Base-by-base conservation (phyloP, 1,284 basidiomycete species). In the Apiotrichum domesticum region DNA sequence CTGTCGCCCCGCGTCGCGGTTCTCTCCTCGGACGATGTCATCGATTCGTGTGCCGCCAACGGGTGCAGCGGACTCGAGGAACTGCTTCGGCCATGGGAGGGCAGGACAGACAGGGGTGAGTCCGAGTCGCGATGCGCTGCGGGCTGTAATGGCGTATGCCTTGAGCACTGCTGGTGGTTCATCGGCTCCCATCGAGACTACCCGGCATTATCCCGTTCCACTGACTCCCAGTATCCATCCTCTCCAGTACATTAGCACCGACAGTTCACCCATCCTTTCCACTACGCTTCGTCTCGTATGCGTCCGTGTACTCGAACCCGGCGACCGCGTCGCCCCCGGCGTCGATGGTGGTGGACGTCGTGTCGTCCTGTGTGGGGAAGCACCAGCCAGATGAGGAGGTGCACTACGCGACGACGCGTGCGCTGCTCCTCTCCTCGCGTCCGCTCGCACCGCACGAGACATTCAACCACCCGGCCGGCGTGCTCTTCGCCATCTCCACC, bases 61-160 rank as follows among this genome's bases (percentile, higher is more conserved):
- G 75, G 75, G 3, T 75, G 74, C 60, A 58, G 64, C 37, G 73
- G 74, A 8, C 62, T 78, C 43, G 73, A 74, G 13, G 72, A 78
- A 63, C 66, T 78, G 11, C 65, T 78, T 42, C 64, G 72, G 29
- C 76, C 76, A 37, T 78, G 75, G 74, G 74, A 76, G 60, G 67
- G 70, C 3, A 63, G 63, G 0, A 67, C 74, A 3, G 75, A 77
- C 61, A 56, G 73, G 56, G 76, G 76, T 76, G 39, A 59, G 70
- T 60, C 29, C 29, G 29, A 29, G 29, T 29, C 29, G 29, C 29
- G 29, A 29, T 29, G 29, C 29, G 29, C 29, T 29, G 3, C 3
- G 29, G 29, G 29, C 29, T 29, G 29, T 29, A 29, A 29, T 29
- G 29, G 29, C 29, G 29, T 29, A 3, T 29, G 29, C 29, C 29